phyloP scores from a whole-genome alignment of 1,284 basidiomycete genomes.

The Sporisorium exsertum region DNA sequence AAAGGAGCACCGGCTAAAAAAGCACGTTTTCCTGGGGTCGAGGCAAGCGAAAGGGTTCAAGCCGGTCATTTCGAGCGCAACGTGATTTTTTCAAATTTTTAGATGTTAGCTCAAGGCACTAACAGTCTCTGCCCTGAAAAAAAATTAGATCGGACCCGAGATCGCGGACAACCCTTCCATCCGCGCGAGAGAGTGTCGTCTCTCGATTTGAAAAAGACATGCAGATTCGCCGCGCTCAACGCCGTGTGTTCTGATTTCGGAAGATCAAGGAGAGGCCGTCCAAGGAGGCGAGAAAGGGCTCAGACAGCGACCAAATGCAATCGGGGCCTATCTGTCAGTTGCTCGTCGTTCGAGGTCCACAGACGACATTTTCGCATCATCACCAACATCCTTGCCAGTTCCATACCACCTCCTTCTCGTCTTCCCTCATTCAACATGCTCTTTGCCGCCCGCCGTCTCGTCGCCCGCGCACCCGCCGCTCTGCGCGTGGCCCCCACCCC shows the following conservation, averaged over 20 bases:
- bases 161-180: not conserved
- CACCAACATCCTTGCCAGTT: not conserved
- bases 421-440: slow-evolving; percentile 28
- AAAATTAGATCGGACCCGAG: slow-evolving; percentile 44
- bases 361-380: slow-evolving; percentile 22
- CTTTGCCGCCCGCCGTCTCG: slow-evolving; percentile 50
- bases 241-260: slow-evolving; percentile 14
- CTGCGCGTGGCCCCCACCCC: slow-evolving; percentile 49
- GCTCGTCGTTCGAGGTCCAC: slow-evolving; percentile 8
- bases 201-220: slow-evolving; percentile 7
- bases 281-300: slow-evolving; percentile 4
- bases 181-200: slow-evolving; percentile 20
- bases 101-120: not conserved
- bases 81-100: too few species aligned
- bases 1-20: slow-evolving; percentile 6
- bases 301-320: slow-evolving; percentile 4
- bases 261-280: slow-evolving; percentile 34
- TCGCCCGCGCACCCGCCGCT: slow-evolving; percentile 48
- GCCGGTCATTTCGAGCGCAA: too few species aligned
- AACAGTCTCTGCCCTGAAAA: not conserved
- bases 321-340: slow-evolving; percentile 23
- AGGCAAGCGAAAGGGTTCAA: not conserved
- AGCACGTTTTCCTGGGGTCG: not conserved
- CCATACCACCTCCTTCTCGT: slow-evolving; percentile 6
- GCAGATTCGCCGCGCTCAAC: slow-evolving; percentile 1